Conservation (phyloP, 148 eudicot genomes). For the Fallopia convolvulus region DNA sequence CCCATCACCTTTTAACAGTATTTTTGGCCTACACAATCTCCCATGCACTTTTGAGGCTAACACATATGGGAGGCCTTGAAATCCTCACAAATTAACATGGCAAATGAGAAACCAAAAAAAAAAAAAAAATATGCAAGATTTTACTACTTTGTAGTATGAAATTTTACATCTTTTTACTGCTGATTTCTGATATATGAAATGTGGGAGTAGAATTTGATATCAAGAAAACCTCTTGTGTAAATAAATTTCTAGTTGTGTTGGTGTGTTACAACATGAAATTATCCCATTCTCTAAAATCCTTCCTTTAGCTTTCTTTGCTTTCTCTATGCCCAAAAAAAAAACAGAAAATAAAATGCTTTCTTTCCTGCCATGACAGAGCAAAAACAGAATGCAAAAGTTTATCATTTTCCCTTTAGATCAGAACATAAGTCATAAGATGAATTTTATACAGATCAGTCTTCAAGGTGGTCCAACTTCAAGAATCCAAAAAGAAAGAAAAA, state of each 20-base stretch:
- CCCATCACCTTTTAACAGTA: constrained; percentile 8
- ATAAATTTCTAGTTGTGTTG: not conserved
- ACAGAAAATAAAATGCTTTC: not conserved
- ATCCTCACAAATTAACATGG: not conserved
- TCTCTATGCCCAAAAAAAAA: not conserved
- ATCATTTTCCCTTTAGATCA: constrained; percentile 6
- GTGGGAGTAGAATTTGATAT: not conserved
- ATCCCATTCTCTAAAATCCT: not conserved
- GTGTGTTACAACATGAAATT: not conserved
- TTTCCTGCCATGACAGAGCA: not conserved
- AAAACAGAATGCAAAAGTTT: not conserved
- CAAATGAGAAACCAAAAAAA: not conserved
- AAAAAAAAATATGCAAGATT: not conserved
- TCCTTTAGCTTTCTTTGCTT: not conserved
- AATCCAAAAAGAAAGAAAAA: constrained; percentile 13
- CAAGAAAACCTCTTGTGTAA: not conserved
- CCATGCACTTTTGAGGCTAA: not conserved
- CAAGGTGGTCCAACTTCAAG: constrained; percentile 39
- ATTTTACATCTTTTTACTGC: not conserved
- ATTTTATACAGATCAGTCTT: constrained; percentile 21
- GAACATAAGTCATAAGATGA: not conserved
- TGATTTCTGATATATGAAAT: too few relatives aligned
- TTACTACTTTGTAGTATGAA: not conserved
- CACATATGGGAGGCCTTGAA: not conserved
- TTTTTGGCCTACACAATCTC: constrained; percentile 4